A percentile compares a stretch with the other conserved stretches of the same genome.
phyloP scores from a whole-genome alignment of 345 rosid genomes.

The Viola odorata region DNA sequence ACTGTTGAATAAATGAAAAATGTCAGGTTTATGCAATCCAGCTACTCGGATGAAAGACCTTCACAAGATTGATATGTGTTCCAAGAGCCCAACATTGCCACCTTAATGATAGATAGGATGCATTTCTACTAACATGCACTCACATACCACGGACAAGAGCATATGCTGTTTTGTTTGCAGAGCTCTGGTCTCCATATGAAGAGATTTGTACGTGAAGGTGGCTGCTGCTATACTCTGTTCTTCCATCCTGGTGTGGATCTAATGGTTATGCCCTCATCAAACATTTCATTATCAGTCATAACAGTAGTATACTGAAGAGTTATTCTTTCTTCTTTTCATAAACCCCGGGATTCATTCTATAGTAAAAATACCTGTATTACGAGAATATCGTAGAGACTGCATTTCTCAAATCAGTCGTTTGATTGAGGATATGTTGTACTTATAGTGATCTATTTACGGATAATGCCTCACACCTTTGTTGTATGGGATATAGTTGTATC shows the following conservation, averaged over 20 bases:
- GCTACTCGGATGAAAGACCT: constrained; percentile 52
- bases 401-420: background rate
- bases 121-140: background rate
- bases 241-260: background rate
- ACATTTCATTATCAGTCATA: no score
- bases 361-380: background rate
- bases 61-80: constrained; percentile 55
- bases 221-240: background rate
- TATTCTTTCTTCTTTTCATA: background rate
- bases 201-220: background rate
- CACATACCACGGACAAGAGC: background rate
- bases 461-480: background rate
- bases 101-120: constrained; percentile 30
- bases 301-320: background rate
- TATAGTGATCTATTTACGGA: no score
- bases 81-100: constrained; percentile 76
- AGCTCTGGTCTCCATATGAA: background rate
- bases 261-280: background rate
- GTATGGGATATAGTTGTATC: no score
- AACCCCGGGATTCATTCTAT: background rate
- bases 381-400: background rate
- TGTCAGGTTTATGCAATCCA: constrained; percentile 71
- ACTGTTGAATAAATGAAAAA: background rate
- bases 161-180: background rate
- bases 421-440: background rate